Evolutionary conservation across 768 basidiomycete genomes (phyloP).

Genomic region (Lactarius quietus): DNA sequence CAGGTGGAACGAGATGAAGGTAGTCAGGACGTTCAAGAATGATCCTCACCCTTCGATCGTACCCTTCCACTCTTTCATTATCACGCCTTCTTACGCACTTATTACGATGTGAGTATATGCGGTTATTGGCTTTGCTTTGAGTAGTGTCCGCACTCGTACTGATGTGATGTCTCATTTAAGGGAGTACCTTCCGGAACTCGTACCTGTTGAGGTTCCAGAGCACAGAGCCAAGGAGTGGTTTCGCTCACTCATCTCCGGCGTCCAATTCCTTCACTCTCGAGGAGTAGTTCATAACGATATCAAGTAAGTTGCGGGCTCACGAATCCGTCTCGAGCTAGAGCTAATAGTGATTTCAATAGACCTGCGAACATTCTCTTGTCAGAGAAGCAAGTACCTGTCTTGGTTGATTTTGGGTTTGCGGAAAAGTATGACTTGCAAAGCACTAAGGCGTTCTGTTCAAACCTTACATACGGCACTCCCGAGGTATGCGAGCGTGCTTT

Average conservation of each 20-base stretch:
- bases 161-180: conserved; percentile 40
- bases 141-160: conserved; percentile 1
- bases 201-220: conserved; percentile 88
- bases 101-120: conserved; percentile 75
- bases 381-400: conserved; percentile 69
- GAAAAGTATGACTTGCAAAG: conserved; percentile 72
- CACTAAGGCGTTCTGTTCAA: conserved; percentile 70
- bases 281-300: conserved; percentile 93
- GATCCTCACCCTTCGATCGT: conserved; percentile 92
- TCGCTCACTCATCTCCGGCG: conserved; percentile 71
- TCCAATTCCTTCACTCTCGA: conserved; percentile 78
- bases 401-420: conserved; percentile 97
- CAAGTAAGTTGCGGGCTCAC: conserved; percentile 56
- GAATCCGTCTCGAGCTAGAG: conserved; percentile 10
- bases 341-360: conserved; percentile 37
- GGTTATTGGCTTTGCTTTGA: neutral
- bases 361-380: conserved; percentile 93
- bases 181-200: conserved; percentile 80
- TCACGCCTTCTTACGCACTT: conserved; percentile 85
- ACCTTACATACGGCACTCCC: conserved; percentile 86
- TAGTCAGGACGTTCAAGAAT: conserved; percentile 76
- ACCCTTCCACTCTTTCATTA: conserved; percentile 90
- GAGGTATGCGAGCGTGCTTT: conserved; percentile 48
- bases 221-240: conserved; percentile 78
- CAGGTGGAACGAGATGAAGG: conserved; percentile 99